Conservation (phyloP, 2,329 filamentous ascomycete genomes). For the Fusarium lyarnte region DNA sequence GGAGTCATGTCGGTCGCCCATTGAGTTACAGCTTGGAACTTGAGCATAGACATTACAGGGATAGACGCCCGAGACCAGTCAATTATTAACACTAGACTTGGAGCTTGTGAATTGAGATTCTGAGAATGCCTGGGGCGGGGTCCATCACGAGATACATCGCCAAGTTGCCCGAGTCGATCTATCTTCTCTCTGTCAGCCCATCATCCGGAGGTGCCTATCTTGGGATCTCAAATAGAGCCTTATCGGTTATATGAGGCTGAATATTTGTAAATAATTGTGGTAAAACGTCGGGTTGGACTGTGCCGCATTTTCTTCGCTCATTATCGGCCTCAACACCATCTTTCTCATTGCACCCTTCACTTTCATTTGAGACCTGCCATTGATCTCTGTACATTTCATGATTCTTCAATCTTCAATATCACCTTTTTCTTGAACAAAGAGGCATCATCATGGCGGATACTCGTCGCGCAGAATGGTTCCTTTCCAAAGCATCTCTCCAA, state of each 20-base stretch:
- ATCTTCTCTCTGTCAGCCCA: background rate
- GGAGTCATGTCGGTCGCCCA: background rate
- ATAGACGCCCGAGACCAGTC: background rate
- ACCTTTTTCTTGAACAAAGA: background rate
- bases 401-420: background rate
- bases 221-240: background rate
- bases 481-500: constrained; percentile 5
- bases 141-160: background rate
- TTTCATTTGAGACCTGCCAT: background rate
- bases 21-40: background rate
- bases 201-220: background rate
- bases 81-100: background rate
- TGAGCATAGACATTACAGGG: background rate
- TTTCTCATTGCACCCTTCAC: background rate
- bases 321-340: background rate
- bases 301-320: background rate
- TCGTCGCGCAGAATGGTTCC: constrained; percentile 16
- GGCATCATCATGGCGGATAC: background rate
- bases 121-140: constrained; percentile 5
- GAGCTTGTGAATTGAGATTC: background rate
- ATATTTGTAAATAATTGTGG: background rate
- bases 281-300: background rate
- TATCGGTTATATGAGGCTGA: background rate
- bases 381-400: background rate
- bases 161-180: background rate